A percentile compares a stretch with the other conserved stretches of the same genome.
phyloP scores from a whole-genome alignment of 352 stramenopile genomes.

The Phytophthora agathidicida region DNA sequence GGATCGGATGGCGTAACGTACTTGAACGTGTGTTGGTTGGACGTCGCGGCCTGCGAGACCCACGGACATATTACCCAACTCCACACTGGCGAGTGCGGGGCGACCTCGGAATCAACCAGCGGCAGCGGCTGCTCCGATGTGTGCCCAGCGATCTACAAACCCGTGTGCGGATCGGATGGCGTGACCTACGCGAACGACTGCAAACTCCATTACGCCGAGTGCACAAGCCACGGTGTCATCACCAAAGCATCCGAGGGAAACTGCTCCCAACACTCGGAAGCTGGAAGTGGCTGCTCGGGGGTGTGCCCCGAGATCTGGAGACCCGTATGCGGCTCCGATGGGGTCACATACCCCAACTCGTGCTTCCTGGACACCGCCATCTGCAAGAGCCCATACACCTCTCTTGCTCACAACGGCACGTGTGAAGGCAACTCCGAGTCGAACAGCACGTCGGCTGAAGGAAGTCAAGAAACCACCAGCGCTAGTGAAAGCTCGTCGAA shows the following conservation, averaged over 20 bases:
- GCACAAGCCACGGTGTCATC: conserved; percentile 23
- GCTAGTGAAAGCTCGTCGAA: background rate
- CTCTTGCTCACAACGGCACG: conserved; percentile 35
- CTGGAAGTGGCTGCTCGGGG: background rate
- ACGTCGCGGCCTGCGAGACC: conserved; percentile 6
- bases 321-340: conserved; percentile 16
- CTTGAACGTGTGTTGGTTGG: conserved; percentile 12
- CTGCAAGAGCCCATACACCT: conserved; percentile 37
- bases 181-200: conserved; percentile 41
- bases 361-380: conserved; percentile 28
- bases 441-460: background rate
- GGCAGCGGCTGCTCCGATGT: conserved; percentile 23
- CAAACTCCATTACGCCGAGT: conserved; percentile 28
- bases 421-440: conserved; percentile 15
- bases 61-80: conserved; percentile 1
- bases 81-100: background rate
- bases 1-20: conserved; percentile 23
- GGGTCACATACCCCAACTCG: conserved; percentile 18
- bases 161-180: conserved; percentile 35
- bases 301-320: conserved; percentile 18
- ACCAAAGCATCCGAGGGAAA: conserved; percentile 16
- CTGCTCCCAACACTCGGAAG: conserved; percentile 14
- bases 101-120: background rate
- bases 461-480: background rate
- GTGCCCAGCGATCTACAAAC: conserved; percentile 32